Base-by-base conservation (phyloP, 768 basidiomycete genomes). In the Lactarius quietus region DNA sequence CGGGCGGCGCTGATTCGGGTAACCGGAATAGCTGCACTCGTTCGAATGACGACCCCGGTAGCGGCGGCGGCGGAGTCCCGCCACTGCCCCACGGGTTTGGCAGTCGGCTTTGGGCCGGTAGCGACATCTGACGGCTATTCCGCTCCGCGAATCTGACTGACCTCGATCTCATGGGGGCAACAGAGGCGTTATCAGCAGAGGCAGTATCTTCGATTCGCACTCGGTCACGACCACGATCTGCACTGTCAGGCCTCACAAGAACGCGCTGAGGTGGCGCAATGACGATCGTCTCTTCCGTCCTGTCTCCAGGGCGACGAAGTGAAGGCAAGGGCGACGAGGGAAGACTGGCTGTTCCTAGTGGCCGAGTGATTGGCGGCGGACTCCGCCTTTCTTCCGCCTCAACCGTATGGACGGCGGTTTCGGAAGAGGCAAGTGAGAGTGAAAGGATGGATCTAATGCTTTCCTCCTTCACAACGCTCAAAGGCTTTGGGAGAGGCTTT, bases 1-100 rank as follows among this genome's bases (percentile, higher is more conserved):
- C 20, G 5, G 15, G 23, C 20, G 29, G 18, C 17, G 52, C 26
- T 29, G 60, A 26, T 6, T 38, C 29, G 2, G 65, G 61, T 28
- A 52, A n/a, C n/a, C 23, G 12, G 57, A 58, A 66, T 8, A 31
- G 17, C 12, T 12, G 38, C 14, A 23, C 8, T 9, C 2, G 35
- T 20, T 66, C 56, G n/a, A 53, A 43, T 6, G 38, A 17, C 18
- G 39, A 26, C 0, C 8, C 36, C 3, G 60, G 55, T 23, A 51
- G 48, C 48, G 31, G 54, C 29, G 29, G 54, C 20, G 54, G 18
- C 33, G 33, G 33, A 33, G 33, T 17, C 56, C 18, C 57, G n/a
- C 26, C 61, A 0, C 33, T 36, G 26, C 58, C 65, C 65, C 61
- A 62, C 31, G 65, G 61, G 31, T 66, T 66, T 20, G 61, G 56